These are phyloP conservation scores for Lactuca sativa DNA, from an alignment of 129 eudicot species.

Conservation along the genomic window DNA sequence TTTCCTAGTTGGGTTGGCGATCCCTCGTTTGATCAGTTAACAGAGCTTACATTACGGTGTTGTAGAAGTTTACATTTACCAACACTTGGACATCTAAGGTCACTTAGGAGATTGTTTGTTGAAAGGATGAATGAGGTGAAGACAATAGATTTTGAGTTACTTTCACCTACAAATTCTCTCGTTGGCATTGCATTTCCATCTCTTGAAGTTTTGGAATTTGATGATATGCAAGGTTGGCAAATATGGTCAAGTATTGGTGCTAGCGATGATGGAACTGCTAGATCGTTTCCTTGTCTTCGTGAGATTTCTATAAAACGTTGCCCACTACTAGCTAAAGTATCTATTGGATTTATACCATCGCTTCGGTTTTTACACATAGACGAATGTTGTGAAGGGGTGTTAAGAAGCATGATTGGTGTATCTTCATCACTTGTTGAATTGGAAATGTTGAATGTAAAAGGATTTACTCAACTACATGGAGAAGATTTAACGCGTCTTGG, in stretches of 20 bases:
- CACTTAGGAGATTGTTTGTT: conserved; percentile 20
- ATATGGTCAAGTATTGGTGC: neutral
- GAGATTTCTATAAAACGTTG: neutral
- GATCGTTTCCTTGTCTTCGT: neutral
- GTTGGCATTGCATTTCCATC: neutral
- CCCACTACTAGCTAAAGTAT: neutral
- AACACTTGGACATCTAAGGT: neutral
- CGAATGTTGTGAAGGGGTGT: neutral
- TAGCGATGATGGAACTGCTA: neutral
- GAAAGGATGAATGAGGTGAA: conserved; percentile 25
- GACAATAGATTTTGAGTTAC: conserved; percentile 33
- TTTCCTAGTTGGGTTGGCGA: neutral
- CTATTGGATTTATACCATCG: neutral
- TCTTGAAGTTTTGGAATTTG: neutral
- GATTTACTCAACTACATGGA: neutral
- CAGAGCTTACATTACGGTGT: neutral
- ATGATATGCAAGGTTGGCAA: neutral
- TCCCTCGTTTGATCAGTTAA: neutral
- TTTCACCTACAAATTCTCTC: neutral
- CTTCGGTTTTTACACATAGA: neutral
- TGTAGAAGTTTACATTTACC: neutral
- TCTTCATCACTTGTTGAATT: neutral
- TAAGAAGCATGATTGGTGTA: neutral
- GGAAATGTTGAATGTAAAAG: neutral
- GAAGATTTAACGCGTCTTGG: neutral